A percentile compares a stretch with the other conserved stretches of the same genome.
Evolutionary conservation across 2,329 filamentous ascomycete species (phyloP).

Genomic region (Ambrosiella cleistominuta): DNA sequence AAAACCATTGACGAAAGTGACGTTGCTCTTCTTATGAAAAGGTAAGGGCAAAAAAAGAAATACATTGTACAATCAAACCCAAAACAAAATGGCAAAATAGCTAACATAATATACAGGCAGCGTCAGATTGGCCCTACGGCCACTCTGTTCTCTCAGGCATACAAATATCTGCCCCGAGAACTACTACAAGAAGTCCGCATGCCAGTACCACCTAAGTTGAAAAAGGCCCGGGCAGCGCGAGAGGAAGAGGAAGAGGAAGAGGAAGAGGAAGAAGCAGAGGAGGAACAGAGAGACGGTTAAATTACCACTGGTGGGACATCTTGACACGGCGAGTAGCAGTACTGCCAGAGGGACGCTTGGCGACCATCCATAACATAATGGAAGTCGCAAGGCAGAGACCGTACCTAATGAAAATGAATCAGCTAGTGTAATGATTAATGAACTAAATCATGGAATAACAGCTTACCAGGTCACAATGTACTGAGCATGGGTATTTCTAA

Average conservation of each 20-base stretch:
- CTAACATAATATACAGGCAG: constrained; percentile 40
- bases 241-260: constrained; percentile 25
- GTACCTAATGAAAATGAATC: constrained; percentile 44
- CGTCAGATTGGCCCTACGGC: constrained; percentile 52
- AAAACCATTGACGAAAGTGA: constrained; percentile 78
- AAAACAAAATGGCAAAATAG: not conserved
- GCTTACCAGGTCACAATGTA: constrained; percentile 97
- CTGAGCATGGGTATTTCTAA: constrained; percentile 92
- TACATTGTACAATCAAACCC: constrained; percentile 12
- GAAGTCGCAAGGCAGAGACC: constrained; percentile 68
- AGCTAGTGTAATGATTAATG: constrained; percentile 4
- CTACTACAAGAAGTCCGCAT: constrained; percentile 68
- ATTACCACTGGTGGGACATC: constrained; percentile 55
- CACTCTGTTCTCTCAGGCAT: constrained; percentile 74
- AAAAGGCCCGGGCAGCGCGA: constrained; percentile 24
- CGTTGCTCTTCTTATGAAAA: constrained; percentile 63
- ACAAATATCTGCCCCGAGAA: constrained; percentile 65
- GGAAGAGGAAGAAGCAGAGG: constrained; percentile 16
- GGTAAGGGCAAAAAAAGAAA: constrained; percentile 34
- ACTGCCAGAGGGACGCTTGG: constrained; percentile 60
- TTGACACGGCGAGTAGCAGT: constrained; percentile 56
- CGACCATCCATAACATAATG: constrained; percentile 91
- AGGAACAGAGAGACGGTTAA: constrained; percentile 17
- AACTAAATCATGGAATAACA: not conserved
- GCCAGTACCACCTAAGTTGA: constrained; percentile 36